phyloP scores from a whole-genome alignment of 2,329 filamentous ascomycete species.

The Fusarium sp. region DNA sequence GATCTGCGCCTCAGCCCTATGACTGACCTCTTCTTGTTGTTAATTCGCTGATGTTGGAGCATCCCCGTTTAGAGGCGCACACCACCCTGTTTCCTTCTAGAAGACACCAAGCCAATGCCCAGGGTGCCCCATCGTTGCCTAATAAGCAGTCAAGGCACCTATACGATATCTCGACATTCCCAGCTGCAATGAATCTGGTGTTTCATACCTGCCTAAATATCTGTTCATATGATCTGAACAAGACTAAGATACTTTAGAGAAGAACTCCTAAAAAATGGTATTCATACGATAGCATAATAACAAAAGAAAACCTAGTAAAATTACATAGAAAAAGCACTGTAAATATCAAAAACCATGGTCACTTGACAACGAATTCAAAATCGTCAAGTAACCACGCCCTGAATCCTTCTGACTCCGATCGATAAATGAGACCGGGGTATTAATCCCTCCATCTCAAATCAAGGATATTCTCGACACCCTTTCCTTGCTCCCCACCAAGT shows the following conservation, averaged over 20 bases:
- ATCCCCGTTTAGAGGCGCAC: slow-evolving; percentile 12
- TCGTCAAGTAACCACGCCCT: slow-evolving; percentile 16
- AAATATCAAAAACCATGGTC: slow-evolving; percentile 8
- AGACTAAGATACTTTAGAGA: background rate
- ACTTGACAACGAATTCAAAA: slow-evolving; percentile 3
- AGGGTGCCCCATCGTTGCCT: slow-evolving; percentile 19
- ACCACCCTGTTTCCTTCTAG: slow-evolving; percentile 27
- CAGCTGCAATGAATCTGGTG: background rate
- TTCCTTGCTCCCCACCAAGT: slow-evolving; percentile 1
- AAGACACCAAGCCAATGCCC: slow-evolving; percentile 15
- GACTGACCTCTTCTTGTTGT: background rate
- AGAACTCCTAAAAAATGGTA: slow-evolving; percentile 6
- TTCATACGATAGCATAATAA: slow-evolving; percentile 21
- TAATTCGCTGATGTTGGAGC: background rate
- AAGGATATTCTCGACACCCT: slow-evolving; percentile 20
- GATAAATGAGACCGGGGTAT: slow-evolving; percentile 31
- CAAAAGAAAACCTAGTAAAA: background rate
- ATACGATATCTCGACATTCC: background rate
- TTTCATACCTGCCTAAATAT: background rate
- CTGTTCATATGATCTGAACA: background rate
- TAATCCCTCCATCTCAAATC: slow-evolving; percentile 29
- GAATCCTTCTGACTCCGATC: slow-evolving; percentile 26
- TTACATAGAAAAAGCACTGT: slow-evolving; percentile 8
- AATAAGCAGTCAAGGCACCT: slow-evolving; percentile 11
- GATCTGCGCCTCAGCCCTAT: slow-evolving; percentile 34